Evolutionary conservation across 345 rosid genomes (phyloP).

Genomic region (Adansonia digitata): DNA sequence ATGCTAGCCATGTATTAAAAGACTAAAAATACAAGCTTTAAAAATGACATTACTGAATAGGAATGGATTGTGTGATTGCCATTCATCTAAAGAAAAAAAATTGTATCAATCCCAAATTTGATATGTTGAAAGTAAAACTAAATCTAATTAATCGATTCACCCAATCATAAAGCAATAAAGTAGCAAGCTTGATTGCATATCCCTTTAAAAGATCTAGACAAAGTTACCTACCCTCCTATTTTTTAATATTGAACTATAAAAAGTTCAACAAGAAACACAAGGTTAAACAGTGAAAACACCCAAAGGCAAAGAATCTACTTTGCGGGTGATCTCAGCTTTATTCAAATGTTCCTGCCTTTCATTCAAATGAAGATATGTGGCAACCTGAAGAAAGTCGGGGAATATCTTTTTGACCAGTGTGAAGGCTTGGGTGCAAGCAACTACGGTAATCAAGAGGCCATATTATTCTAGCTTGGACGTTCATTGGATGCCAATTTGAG

Average conservation of each 20-base stretch:
- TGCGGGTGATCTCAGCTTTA: neutral
- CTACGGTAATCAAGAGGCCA: neutral
- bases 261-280: neutral
- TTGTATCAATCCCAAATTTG: neutral
- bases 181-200: too few species aligned
- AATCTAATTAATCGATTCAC: neutral
- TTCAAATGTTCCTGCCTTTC: neutral
- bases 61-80: neutral
- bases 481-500: conserved; percentile 12
- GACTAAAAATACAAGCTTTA: neutral
- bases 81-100: neutral
- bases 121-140: neutral
- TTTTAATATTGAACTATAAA: neutral
- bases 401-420: neutral
- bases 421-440: neutral
- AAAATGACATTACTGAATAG: neutral
- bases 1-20: neutral
- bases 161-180: neutral
- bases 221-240: neutral
- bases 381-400: neutral
- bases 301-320: neutral
- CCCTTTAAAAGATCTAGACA: neutral
- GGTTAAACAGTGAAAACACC: neutral
- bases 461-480: neutral
- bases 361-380: neutral